Conservation (phyloP, 352 stramenopile species). For the Globisporangium rhizosaccharum region DNA sequence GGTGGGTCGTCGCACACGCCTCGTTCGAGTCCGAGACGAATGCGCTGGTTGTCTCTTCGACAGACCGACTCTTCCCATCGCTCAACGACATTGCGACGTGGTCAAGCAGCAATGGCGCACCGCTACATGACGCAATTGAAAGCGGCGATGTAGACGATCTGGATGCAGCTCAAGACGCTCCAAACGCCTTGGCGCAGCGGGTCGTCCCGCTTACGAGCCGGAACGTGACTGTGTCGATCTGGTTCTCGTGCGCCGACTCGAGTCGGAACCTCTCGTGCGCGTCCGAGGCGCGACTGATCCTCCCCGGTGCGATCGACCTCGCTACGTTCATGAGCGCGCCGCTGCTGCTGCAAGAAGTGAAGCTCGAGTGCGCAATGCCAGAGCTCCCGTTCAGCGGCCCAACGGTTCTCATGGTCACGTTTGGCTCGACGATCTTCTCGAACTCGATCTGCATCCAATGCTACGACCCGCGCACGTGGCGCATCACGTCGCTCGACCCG, state of each 20-base stretch:
- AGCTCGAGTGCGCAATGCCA: constrained; percentile 51
- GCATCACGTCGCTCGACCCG: constrained; percentile 33
- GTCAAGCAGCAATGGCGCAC: not conserved
- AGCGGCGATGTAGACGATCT: not conserved
- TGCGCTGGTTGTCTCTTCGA: not conserved
- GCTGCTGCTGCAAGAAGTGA: constrained; percentile 17
- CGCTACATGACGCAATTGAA: not conserved
- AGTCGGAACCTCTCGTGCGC: constrained; percentile 28
- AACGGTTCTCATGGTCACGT: constrained; percentile 35
- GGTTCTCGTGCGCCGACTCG: constrained; percentile 44
- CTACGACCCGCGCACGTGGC: constrained; percentile 59
- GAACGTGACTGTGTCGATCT: constrained; percentile 21
- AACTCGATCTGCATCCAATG: constrained; percentile 64
- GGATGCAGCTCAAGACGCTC: not conserved
- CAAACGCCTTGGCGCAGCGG: not conserved
- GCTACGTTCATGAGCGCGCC: constrained; percentile 7
- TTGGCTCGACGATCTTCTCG: constrained; percentile 51
- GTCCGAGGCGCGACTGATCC: constrained; percentile 30
- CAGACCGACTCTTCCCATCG: constrained; percentile 8
- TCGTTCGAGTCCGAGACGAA: not conserved
- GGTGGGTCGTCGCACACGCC: constrained; percentile 37
- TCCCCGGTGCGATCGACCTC: constrained; percentile 16
- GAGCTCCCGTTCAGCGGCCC: constrained; percentile 44
- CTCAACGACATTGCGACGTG: constrained; percentile 1
- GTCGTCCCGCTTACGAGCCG: not conserved